These are phyloP conservation scores for Leccinum olivaceopallidum DNA, from an alignment of 768 basidiomycete species.

Conservation along the genomic window DNA sequence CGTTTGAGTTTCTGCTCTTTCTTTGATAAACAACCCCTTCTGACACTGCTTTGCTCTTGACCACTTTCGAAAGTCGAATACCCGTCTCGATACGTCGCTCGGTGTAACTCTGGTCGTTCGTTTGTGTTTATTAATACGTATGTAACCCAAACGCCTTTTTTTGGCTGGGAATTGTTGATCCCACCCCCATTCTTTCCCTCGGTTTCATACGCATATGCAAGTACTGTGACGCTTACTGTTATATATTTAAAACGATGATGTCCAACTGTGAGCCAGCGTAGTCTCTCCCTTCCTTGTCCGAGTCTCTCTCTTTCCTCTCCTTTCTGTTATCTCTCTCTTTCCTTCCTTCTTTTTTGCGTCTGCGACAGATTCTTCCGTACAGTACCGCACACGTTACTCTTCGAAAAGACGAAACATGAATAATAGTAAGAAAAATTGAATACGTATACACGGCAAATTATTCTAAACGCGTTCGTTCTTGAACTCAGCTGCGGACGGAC, in stretches of 20 bases:
- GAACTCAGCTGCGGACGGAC: background rate
- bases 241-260: background rate
- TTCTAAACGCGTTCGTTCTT: background rate
- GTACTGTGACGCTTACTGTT: background rate
- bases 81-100: background rate
- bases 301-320: background rate
- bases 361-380: background rate
- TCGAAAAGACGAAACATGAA: background rate
- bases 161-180: background rate
- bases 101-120: conserved; percentile 7
- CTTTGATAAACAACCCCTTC: background rate
- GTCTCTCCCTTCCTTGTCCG: background rate
- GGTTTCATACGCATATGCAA: background rate
- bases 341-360: background rate
- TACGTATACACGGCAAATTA: background rate
- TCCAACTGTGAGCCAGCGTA: background rate
- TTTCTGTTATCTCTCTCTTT: background rate
- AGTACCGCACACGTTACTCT: background rate
- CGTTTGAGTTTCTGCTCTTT: background rate
- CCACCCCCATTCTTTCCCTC: background rate
- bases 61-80: conserved; percentile 4
- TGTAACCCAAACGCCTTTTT: background rate
- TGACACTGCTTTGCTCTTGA: background rate
- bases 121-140: conserved; percentile 2
- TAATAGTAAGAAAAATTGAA: background rate